Base-by-base conservation (phyloP, 2,329 filamentous ascomycete species). In the Colletotrichum noveboracense region DNA sequence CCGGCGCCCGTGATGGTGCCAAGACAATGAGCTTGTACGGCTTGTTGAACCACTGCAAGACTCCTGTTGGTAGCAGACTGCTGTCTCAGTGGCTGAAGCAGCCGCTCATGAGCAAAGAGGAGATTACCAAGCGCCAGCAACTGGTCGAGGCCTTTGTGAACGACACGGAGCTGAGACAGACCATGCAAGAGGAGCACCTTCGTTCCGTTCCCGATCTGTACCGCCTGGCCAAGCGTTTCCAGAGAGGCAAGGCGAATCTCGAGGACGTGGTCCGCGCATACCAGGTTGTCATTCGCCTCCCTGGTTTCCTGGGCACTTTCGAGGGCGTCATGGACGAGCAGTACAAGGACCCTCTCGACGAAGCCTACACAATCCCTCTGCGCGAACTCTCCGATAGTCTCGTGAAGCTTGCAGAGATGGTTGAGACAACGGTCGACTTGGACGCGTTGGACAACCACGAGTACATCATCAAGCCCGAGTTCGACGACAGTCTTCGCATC, bases 391-490 rank as follows among this genome's bases (percentile, higher is more conserved):
- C 93, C 7, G 93, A 95, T 80, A 95, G 93, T 80, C 89, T 99
- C 66, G 93, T 91, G 30, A 98, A 96, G 82, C 88, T 99, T 13
- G 95, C 96, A 81, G 97, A 99, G 83, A 98, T 99, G 95, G 97
- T 99, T 0, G 97, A 99, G 87, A 98, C 97, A 3, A 99, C 97
- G 0, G 96, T 99, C 16, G 97, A 99, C 81, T 91, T 99, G 0
- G 95, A 98, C 74, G 97, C 97, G 4, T 91, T 99, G 13, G 96
- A 99, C 81, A 96, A 97, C 79, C 97, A 99, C 82, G 97, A 99
- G 83, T 99, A 97, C 86, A 96, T 98, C 80, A 99, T 99, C 90
- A 99, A 98, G 85, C 95, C 97, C 1, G 97, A 99, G 82, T 99
- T 98, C 78, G 97, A 99, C 81, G 96, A 98, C 74, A 91, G 93